Evolutionary conservation across 1,139 yeast species (phyloP), one percentile per base, ranked within the genome.

Genomic region (Candida sp.): DNA sequence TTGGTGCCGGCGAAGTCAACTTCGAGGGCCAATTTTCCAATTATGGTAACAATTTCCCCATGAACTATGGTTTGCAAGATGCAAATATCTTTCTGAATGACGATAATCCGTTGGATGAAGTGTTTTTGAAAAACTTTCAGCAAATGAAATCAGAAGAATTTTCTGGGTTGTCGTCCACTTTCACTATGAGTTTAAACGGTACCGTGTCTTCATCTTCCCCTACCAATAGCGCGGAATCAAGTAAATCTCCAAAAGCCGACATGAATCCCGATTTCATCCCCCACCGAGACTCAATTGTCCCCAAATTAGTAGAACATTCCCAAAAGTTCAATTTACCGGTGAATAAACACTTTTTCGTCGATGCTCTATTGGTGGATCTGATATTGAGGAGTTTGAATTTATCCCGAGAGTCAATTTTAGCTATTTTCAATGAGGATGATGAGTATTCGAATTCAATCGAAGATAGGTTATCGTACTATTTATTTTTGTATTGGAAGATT

Each of bases 401-500:
- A 15, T 40, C 52, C 4, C 46, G 60, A 56, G 49, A 55, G 12
- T 43, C 50, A 35, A 55, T 68, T 12, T 49, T 52, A 21, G 49
- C 46, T 21, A 49, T 59, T 6, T 66, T 66, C 43, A 49, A 51
- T 5, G 58, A 53, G 11, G 53, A 49, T 12, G 52, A 50, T 5
- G 45, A 46, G 36, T 22, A 48, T 30, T 34, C 39, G 29, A 39
- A 46, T n/a, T 46, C 61, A 11, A 38, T 66, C 4, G 71, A 68
- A 45, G 63, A 66, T 40, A 35, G 64, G 4, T 43, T 67, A 11
- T 58, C 64, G 12, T 58, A 58, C 45, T 66, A 63, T 44, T 45
- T 68, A 27, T 56, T 55, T 7, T 49, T 69, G 21, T 83, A 73
- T 54, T 84, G 89, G 89, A 56, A 63, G 6, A 66, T 71, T 33